phyloP scores from a whole-genome alignment of 305 asterid species.

The Euphrasia arctica region DNA sequence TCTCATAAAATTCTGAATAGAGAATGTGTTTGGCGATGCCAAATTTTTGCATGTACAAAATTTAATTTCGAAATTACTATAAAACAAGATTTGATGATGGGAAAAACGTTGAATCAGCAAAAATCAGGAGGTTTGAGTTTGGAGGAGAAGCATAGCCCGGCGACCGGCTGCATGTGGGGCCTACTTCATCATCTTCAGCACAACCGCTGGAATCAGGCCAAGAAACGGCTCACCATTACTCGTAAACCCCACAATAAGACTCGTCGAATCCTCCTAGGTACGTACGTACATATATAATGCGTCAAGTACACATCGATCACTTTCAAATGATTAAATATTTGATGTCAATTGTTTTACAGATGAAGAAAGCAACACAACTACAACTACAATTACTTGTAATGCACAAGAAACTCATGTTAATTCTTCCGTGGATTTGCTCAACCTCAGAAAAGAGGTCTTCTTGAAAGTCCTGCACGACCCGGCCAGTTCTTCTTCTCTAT shows the following conservation, averaged over 20 bases:
- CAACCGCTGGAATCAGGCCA: conserved; percentile 44
- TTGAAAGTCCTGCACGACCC: conserved; percentile 67
- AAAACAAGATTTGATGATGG: conserved; percentile 26
- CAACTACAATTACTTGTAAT: too few species aligned
- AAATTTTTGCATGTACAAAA: too few species aligned
- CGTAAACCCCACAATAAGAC: conserved; percentile 26
- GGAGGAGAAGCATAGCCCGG: conserved; percentile 32
- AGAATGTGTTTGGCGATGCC: too few species aligned
- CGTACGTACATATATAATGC: too few species aligned
- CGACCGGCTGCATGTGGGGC: conserved; percentile 52
- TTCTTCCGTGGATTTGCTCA: conserved; percentile 57
- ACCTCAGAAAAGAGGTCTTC: conserved; percentile 69
- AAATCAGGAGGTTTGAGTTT: conserved; percentile 30
- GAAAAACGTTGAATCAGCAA: conserved; percentile 35
- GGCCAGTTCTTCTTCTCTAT: conserved; percentile 29
- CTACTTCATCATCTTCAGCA: conserved; percentile 56
- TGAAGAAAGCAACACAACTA: too few species aligned
- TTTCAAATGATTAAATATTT: too few species aligned
- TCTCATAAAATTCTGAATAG: too few species aligned
- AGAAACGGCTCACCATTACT: conserved; percentile 43
- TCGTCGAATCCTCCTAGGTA: too few species aligned
- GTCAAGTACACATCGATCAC: too few species aligned
- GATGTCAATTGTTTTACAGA: too few species aligned
- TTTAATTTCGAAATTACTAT: too few species aligned
- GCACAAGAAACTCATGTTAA: conserved; percentile 16